These are phyloP conservation scores for Fraxinus velutina DNA, from an alignment of 305 asterid genomes.

Conservation along the genomic window DNA sequence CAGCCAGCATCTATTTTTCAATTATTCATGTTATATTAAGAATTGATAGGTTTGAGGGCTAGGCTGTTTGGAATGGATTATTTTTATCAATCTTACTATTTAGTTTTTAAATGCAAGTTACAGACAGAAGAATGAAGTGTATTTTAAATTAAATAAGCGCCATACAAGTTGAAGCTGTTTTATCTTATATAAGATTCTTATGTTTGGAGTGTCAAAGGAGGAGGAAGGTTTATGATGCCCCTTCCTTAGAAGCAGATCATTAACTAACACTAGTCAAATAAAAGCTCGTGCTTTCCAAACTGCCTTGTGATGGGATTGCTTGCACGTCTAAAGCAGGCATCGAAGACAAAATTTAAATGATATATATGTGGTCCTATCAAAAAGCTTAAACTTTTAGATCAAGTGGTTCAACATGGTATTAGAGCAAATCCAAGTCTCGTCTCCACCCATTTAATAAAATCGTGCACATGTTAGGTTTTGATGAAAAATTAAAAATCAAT, in stretches of 20 bases:
- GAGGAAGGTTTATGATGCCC: slow-evolving; percentile 19
- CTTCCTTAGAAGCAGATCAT: slow-evolving; percentile 11
- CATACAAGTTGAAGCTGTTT: slow-evolving; percentile 12
- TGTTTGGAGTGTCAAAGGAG: slow-evolving; percentile 2
- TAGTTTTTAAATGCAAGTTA: slow-evolving; percentile 9
- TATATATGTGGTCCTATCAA: background rate
- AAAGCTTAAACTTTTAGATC: background rate
- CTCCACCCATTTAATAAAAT: background rate
- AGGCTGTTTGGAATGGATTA: slow-evolving; percentile 11
- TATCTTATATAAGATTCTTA: slow-evolving; percentile 13
- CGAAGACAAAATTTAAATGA: background rate
- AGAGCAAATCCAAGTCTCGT: background rate
- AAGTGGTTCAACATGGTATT: background rate
- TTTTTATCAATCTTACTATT: slow-evolving; percentile 22
- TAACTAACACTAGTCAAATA: slow-evolving; percentile 5
- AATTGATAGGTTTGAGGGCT: slow-evolving; percentile 11
- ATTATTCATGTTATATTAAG: background rate
- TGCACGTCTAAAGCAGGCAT: slow-evolving; percentile 3
- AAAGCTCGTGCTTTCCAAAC: slow-evolving; percentile 1
- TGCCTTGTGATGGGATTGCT: background rate
- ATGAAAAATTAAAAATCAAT: background rate
- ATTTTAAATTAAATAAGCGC: slow-evolving; percentile 16
- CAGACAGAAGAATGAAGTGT: slow-evolving; percentile 6
- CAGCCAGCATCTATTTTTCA: background rate
- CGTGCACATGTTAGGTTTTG: background rate